Evolutionary conservation across 257 asterid species (phyloP).

Genomic region (Solanum corneliomulleri): DNA sequence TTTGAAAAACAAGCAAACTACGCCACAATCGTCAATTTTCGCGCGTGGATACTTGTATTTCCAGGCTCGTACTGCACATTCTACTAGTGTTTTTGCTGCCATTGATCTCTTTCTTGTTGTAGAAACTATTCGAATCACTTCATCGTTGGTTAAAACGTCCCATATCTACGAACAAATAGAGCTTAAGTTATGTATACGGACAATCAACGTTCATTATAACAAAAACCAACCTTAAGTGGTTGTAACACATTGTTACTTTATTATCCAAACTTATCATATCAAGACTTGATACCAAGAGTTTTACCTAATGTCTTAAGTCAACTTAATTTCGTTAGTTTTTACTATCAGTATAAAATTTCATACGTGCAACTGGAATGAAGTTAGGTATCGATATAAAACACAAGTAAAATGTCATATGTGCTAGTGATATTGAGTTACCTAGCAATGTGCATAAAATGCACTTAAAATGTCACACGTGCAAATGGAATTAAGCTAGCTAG

Average conservation of each 20-base stretch:
- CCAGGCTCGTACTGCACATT: conserved; percentile 60
- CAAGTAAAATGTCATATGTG: neutral
- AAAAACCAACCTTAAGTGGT: neutral
- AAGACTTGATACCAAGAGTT: neutral
- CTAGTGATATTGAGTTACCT: neutral
- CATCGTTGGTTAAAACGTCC: conserved; percentile 70
- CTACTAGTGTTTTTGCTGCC: conserved; percentile 56
- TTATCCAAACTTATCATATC: neutral
- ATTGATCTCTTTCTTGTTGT: conserved; percentile 44
- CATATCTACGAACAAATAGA: conserved; percentile 31
- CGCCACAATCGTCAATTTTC: conserved; percentile 71
- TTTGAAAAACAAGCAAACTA: conserved; percentile 56
- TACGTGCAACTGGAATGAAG: too few relatives aligned
- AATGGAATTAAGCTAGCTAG: neutral
- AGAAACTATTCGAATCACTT: conserved; percentile 51
- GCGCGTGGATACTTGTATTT: conserved; percentile 50
- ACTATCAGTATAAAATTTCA: too few relatives aligned
- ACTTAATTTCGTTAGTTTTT: neutral
- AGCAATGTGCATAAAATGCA: neutral
- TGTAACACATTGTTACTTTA: neutral
- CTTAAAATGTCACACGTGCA: neutral
- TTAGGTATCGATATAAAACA: too few relatives aligned
- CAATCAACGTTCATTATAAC: neutral
- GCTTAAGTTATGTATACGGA: neutral
- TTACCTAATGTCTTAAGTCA: neutral